A percentile compares a stretch with the other conserved stretches of the same genome.
These are phyloP conservation scores for Colletotrichum musae DNA, from an alignment of 2,329 filamentous ascomycete species.

Conservation along the genomic window DNA sequence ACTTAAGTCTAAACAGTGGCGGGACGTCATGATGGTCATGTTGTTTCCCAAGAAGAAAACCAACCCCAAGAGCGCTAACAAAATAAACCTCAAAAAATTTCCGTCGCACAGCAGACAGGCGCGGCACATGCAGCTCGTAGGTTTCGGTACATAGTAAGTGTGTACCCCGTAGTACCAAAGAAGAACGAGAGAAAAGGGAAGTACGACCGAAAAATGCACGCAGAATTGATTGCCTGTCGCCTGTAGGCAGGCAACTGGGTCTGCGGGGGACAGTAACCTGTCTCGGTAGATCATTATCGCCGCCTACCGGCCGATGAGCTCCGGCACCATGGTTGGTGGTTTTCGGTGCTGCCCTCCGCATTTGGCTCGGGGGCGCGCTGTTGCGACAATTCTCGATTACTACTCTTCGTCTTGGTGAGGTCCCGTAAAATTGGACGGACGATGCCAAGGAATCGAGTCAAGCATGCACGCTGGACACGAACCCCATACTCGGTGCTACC, in stretches of 20 bases:
- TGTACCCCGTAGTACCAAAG: too few species aligned
- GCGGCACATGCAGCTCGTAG: neutral
- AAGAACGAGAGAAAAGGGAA: neutral
- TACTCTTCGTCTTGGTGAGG: too few species aligned
- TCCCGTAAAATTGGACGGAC: constrained; percentile 38
- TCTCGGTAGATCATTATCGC: constrained; percentile 35
- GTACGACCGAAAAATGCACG: neutral
- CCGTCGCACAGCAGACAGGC: neutral
- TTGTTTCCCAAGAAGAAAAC: neutral
- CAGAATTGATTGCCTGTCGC: neutral
- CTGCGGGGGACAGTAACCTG: neutral
- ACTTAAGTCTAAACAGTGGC: constrained; percentile 16
- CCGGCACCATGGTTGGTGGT: constrained; percentile 21
- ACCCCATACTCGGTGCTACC: too few species aligned
- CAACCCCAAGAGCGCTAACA: neutral
- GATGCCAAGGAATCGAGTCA: constrained; percentile 35
- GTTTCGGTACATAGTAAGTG: neutral
- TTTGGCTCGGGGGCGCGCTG: neutral
- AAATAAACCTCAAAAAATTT: neutral
- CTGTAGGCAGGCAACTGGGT: constrained; percentile 7
- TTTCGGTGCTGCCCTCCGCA: constrained; percentile 30
- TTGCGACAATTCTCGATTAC: too few species aligned
- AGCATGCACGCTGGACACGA: constrained; percentile 13
- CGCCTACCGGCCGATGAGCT: constrained; percentile 28
- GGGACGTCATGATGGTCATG: neutral